These are phyloP conservation scores for Candida gigantensis DNA, from an alignment of 1,139 yeast species.

Conservation along the genomic window DNA sequence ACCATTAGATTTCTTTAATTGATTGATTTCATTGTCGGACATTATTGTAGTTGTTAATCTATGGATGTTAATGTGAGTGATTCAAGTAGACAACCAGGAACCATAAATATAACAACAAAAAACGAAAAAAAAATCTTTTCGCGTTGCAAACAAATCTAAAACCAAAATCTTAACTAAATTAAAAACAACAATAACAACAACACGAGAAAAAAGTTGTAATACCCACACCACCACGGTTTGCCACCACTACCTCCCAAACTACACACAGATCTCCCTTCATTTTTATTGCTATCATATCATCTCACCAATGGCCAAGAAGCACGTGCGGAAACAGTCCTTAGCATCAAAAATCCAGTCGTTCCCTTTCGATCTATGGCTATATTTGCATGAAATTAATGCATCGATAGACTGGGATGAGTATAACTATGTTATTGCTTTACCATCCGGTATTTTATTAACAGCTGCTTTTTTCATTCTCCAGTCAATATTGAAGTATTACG, in stretches of 20 bases:
- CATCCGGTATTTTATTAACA: constrained; percentile 13
- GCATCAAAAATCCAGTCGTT: constrained; percentile 44
- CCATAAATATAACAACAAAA: too few relatives aligned
- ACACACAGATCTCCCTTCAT: too few relatives aligned
- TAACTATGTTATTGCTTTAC: constrained; percentile 15
- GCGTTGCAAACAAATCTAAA: constrained; percentile 7
- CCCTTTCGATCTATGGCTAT: constrained; percentile 58
- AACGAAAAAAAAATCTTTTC: neutral
- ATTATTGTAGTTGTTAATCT: neutral
- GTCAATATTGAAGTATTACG: constrained; percentile 16
- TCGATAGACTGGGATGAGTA: constrained; percentile 69
- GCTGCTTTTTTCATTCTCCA: constrained; percentile 5
- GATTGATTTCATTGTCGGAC: constrained; percentile 3
- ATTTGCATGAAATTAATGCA: constrained; percentile 52
- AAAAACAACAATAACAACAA: constrained; percentile 1
- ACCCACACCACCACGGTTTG: neutral
- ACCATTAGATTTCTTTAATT: neutral
- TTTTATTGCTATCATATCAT: neutral
- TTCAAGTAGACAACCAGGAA: too few relatives aligned
- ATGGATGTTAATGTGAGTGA: neutral
- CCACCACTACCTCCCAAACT: neutral
- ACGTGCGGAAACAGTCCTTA: constrained; percentile 34
- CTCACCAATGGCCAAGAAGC: constrained; percentile 15
- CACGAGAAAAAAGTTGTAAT: neutral
- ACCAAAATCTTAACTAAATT: too few relatives aligned